Conservation (phyloP, 1,284 basidiomycete genomes). For the Cystobasidiaceae sp. region DNA sequence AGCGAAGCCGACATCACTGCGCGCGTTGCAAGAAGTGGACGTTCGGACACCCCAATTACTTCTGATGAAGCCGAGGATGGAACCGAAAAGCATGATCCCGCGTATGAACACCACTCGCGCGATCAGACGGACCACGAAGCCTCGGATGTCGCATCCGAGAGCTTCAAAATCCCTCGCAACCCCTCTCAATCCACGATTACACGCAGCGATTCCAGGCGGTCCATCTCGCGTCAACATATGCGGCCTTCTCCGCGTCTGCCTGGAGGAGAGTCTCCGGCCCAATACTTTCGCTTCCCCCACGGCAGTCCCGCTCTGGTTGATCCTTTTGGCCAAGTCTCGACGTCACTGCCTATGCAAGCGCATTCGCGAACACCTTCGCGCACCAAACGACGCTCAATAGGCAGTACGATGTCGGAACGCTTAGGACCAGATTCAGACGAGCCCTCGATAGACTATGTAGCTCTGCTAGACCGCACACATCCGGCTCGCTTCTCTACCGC, state of each 20-base stretch:
- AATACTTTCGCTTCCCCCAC: conserved; percentile 25
- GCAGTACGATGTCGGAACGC: conserved; percentile 59
- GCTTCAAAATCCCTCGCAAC: not conserved
- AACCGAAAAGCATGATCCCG: too few species aligned
- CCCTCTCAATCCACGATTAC: conserved; percentile 18
- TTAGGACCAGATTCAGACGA: conserved; percentile 40
- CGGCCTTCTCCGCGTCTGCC: conserved; percentile 1
- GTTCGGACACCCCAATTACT: conserved; percentile 20
- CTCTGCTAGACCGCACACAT: conserved; percentile 57
- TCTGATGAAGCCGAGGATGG: conserved; percentile 14
- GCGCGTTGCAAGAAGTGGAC: not conserved
- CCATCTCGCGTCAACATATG: not conserved
- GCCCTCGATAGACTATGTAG: conserved; percentile 56
- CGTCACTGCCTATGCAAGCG: conserved; percentile 44
- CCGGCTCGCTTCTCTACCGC: conserved; percentile 79
- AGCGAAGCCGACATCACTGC: conserved; percentile 5
- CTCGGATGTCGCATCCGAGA: too few species aligned
- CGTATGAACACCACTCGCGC: too few species aligned
- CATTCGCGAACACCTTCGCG: conserved; percentile 78
- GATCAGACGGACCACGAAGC: too few species aligned
- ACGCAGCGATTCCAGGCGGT: conserved; percentile 11
- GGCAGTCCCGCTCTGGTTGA: not conserved
- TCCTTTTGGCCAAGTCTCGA: conserved; percentile 19
- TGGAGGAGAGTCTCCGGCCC: conserved; percentile 21
- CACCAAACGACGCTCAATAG: conserved; percentile 88